Base-by-base conservation (phyloP, 2,329 filamentous ascomycete genomes). In the Cladosporium sp. region DNA sequence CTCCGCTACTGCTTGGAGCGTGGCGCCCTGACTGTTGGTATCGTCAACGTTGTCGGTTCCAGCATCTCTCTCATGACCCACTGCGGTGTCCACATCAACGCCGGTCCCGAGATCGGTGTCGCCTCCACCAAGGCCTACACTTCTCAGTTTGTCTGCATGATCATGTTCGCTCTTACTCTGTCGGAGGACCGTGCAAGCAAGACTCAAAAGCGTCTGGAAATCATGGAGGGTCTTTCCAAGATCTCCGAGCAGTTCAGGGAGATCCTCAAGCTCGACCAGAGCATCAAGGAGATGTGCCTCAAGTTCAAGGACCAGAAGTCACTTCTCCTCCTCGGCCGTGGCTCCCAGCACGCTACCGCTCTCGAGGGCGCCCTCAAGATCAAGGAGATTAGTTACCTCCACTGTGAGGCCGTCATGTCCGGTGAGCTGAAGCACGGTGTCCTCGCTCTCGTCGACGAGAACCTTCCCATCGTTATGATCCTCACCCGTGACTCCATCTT, bases 331-430 rank as follows among this genome's bases (percentile, higher is more conserved):
- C 87, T 99, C 68, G 95, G 95, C 68, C 91, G 95, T 84, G 95
- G 95, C 72, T 92, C 92, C 78, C 95, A 99, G 83, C 97, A 93
- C 84, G 93, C 94, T 67, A 99, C 95, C 74, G 95, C 95, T 65
- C 88, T 99, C 26, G 95, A 99, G 85, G 95, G 87, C 81, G 95
- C 95, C 59, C 86, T 99, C 73, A 99, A 99, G 86, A 99, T 99
- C 82, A 99, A 99, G 88, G 95, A 99, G 83, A 99, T 99, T 75
- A 98, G 94, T 21, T 99, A 99, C 82, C 91, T 99, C 67, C 95
- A 99, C 82, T 99, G 95, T 81, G 95, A 99, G 84, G 95, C 95
- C 74, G 95, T 99, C 84, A 99, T 99, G 95, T 98, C 95, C 70
- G 95, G 95, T 81, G 95, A 99, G 83, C 87, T 99, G 75, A 99